These are phyloP conservation scores for Senna siamea DNA, from an alignment of 306 rosid species.

Conservation along the genomic window DNA sequence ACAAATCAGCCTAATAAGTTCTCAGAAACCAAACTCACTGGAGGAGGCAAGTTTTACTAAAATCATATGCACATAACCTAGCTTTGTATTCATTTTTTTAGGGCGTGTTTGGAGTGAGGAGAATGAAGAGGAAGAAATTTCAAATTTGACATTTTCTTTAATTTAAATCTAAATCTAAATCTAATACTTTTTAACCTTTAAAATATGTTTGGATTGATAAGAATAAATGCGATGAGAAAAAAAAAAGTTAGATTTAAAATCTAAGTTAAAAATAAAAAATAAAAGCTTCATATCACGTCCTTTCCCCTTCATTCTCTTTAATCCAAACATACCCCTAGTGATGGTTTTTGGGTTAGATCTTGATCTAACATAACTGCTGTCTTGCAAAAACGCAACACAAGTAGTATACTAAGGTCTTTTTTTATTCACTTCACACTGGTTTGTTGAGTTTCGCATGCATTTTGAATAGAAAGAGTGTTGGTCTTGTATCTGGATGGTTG, in stretches of 20 bases:
- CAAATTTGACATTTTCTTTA: no score
- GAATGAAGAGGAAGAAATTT: no score
- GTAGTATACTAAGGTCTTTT: background rate
- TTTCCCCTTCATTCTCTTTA: no score
- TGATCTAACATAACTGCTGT: background rate
- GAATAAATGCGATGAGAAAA: no score
- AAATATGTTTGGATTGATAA: no score
- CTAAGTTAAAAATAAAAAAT: no score
- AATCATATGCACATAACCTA: conserved; percentile 4
- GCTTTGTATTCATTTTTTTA: conserved; percentile 18
- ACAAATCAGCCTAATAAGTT: conserved; percentile 68
- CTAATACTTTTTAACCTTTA: no score
- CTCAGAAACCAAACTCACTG: conserved; percentile 71
- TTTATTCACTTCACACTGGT: background rate
- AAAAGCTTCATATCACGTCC: no score
- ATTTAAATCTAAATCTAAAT: no score
- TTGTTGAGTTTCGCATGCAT: background rate
- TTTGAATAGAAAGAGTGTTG: background rate
- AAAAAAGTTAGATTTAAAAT: no score
- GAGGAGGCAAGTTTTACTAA: conserved; percentile 61
- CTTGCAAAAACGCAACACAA: background rate
- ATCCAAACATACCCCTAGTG: no score
- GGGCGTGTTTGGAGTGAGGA: no score
- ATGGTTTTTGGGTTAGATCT: conserved; percentile 23
- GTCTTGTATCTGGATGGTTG: background rate